These are phyloP conservation scores for Zarea fungicola DNA, from an alignment of 2,329 filamentous ascomycete species.

Conservation along the genomic window DNA sequence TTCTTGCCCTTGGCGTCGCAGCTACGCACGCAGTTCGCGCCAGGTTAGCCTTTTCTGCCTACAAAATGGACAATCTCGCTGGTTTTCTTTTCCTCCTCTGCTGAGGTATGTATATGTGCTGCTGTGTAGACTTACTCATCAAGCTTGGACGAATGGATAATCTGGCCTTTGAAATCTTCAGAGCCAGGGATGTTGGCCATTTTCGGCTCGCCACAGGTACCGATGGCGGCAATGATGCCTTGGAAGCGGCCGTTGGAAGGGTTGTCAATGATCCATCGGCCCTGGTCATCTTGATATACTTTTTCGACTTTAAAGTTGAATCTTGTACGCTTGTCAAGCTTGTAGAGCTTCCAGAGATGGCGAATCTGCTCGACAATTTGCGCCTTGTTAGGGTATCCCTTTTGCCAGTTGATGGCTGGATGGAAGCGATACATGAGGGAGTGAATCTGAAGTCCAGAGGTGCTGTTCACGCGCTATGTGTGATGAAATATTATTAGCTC, in stretches of 20 bases:
- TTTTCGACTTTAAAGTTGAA: slow-evolving; percentile 67
- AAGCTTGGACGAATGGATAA: slow-evolving; percentile 71
- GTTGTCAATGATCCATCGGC: slow-evolving; percentile 75
- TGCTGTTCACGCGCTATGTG: slow-evolving; percentile 68
- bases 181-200: slow-evolving; percentile 66
- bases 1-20: slow-evolving; percentile 69
- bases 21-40: slow-evolving; percentile 30
- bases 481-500: background rate
- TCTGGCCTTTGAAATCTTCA: slow-evolving; percentile 64
- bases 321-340: slow-evolving; percentile 62
- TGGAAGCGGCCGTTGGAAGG: slow-evolving; percentile 67
- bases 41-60: too few relatives aligned
- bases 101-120: too few relatives aligned
- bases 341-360: slow-evolving; percentile 69
- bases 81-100: too few relatives aligned
- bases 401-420: slow-evolving; percentile 67
- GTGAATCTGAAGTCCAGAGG: slow-evolving; percentile 77
- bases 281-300: slow-evolving; percentile 62
- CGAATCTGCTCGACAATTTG: slow-evolving; percentile 71
- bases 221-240: slow-evolving; percentile 71
- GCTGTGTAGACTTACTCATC: slow-evolving; percentile 44
- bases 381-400: slow-evolving; percentile 71
- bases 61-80: too few relatives aligned
- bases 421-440: slow-evolving; percentile 86
- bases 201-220: slow-evolving; percentile 75